Conservation (phyloP, 148 eudicot species). For the Rhododendron molle region DNA sequence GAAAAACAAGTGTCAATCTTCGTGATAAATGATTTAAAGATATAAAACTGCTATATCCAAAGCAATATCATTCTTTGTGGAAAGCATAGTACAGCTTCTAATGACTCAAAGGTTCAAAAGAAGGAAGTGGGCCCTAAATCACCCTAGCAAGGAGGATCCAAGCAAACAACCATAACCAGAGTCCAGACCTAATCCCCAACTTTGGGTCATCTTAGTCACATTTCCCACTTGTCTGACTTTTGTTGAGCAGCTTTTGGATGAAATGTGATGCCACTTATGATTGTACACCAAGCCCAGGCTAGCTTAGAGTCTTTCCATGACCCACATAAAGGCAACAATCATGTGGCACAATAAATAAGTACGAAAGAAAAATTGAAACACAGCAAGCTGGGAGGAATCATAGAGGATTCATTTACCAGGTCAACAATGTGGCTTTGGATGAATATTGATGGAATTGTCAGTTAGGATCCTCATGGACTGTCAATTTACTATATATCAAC, state of each 20-base stretch:
- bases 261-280: not conserved
- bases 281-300: not conserved
- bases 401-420: not conserved
- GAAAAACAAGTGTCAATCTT: conserved; percentile 14
- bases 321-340: not conserved
- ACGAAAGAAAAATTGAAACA: not conserved
- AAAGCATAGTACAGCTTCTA: not conserved
- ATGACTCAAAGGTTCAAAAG: not conserved
- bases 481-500: not conserved
- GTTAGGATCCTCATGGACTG: not conserved
- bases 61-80: not conserved
- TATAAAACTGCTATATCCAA: not conserved
- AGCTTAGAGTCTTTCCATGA: not conserved
- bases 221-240: not conserved
- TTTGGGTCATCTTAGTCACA: not conserved
- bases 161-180: not conserved
- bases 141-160: not conserved
- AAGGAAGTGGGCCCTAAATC: not conserved
- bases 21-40: not conserved
- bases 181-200: not conserved
- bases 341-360: not conserved
- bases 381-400: not conserved
- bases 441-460: not conserved
- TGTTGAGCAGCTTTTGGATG: not conserved
- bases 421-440: not conserved